A percentile compares a stretch with the other conserved stretches of the same genome.
Evolutionary conservation across 352 stramenopile genomes (phyloP).

Genomic region (Globisporangium apiculatum): DNA sequence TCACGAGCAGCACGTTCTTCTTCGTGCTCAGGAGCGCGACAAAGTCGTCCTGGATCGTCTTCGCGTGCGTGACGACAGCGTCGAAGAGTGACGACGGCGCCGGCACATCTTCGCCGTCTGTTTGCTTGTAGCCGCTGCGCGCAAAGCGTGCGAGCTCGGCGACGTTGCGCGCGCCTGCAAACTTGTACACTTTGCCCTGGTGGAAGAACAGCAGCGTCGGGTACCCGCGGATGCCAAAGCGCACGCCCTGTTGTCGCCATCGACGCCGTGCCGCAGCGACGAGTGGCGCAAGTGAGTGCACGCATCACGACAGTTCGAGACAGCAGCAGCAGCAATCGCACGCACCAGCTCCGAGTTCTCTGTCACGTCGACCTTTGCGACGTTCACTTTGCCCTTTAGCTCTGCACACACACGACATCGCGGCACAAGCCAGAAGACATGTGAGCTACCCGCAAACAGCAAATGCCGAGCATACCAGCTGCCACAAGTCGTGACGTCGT

Average conservation of each 20-base stretch:
- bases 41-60: conserved; percentile 60
- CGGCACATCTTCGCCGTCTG: conserved; percentile 28
- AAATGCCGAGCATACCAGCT: too few relatives aligned
- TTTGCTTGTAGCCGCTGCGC: conserved; percentile 48
- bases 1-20: conserved; percentile 78
- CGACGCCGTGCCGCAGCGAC: neutral
- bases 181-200: conserved; percentile 78
- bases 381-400: conserved; percentile 82
- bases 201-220: conserved; percentile 75
- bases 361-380: conserved; percentile 88
- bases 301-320: neutral
- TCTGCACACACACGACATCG: conserved; percentile 26
- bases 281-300: neutral
- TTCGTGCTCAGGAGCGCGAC: conserved; percentile 61
- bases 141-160: conserved; percentile 58
- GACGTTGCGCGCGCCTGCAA: conserved; percentile 42
- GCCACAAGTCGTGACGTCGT: too few relatives aligned
- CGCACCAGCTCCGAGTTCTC: conserved; percentile 51
- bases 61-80: conserved; percentile 25
- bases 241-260: conserved; percentile 32
- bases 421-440: neutral
- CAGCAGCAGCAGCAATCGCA: neutral
- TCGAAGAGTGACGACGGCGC: conserved; percentile 28
- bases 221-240: conserved; percentile 79
- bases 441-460: too few relatives aligned